Conservation (phyloP, 2,329 filamentous ascomycete genomes). For the Epichloe amarillans region DNA sequence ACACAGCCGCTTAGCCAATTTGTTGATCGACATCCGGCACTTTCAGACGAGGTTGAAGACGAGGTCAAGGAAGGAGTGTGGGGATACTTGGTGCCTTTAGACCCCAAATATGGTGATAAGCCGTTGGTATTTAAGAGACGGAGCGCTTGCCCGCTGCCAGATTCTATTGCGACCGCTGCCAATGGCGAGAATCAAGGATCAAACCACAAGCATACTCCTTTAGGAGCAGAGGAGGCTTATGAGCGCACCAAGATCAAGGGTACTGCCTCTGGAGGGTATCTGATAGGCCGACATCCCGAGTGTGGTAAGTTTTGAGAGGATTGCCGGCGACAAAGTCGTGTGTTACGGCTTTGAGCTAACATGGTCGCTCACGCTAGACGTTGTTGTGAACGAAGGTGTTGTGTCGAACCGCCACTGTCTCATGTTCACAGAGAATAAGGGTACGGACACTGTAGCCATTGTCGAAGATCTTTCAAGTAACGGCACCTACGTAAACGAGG, state of each 20-base stretch:
- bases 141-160: conserved; percentile 51
- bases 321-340: not conserved
- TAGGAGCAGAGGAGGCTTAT: conserved; percentile 45
- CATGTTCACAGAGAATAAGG: conserved; percentile 49
- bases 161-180: conserved; percentile 23
- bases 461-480: conserved; percentile 92
- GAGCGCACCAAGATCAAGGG: conserved; percentile 48
- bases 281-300: conserved; percentile 86
- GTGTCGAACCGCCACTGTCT: conserved; percentile 80
- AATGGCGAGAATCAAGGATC: conserved; percentile 24
- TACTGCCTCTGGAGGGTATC: conserved; percentile 64
- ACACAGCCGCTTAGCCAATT: conserved; percentile 55
- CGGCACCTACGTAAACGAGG: conserved; percentile 91
- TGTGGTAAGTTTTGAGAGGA: conserved; percentile 52
- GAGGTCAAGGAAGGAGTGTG: conserved; percentile 78
- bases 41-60: conserved; percentile 74
- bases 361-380: conserved; percentile 31
- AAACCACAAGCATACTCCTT: conserved; percentile 31
- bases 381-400: conserved; percentile 60
- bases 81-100: conserved; percentile 84
- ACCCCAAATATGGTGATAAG: conserved; percentile 51
- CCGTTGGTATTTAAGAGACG: conserved; percentile 64
- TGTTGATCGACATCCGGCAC: conserved; percentile 54
- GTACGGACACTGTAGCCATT: conserved; percentile 51
- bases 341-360: not conserved